Evolutionary conservation across 106 monocot species (phyloP).

Genomic region (Platanthera guangdongensis): DNA sequence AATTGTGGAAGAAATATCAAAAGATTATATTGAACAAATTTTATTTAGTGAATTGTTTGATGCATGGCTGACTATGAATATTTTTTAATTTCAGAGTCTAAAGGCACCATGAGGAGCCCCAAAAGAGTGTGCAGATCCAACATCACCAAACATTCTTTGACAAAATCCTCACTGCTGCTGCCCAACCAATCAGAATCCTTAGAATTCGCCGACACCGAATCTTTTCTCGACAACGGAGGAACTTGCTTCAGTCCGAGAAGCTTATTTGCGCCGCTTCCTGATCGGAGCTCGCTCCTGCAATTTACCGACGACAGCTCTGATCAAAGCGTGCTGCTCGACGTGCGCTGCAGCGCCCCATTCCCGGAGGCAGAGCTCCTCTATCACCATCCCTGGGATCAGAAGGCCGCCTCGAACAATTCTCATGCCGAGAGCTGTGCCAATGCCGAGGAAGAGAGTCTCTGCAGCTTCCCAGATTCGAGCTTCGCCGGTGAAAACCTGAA

Average conservation of each 20-base stretch:
- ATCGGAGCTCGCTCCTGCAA: constrained; percentile 19
- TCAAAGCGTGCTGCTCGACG: constrained; percentile 41
- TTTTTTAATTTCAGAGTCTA: constrained; percentile 8
- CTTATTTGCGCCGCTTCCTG: constrained; percentile 21
- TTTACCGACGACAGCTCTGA: constrained; percentile 32
- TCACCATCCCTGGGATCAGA: constrained; percentile 27
- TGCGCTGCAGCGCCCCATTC: constrained; percentile 32
- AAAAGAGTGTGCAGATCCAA: constrained; percentile 22
- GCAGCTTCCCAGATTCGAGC: constrained; percentile 27
- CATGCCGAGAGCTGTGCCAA: constrained; percentile 15
- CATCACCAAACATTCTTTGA: constrained; percentile 5
- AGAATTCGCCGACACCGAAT: constrained; percentile 10
- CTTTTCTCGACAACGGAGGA: constrained; percentile 25
- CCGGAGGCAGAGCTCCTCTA: constrained; percentile 52
- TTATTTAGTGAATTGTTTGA: too few relatives aligned
- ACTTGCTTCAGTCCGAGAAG: constrained; percentile 40
- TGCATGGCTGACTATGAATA: too few relatives aligned
- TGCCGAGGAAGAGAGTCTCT: constrained; percentile 28
- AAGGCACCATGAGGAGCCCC: constrained; percentile 23
- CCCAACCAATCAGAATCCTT: constrained; percentile 8
- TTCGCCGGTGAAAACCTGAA: constrained; percentile 17
- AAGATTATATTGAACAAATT: too few relatives aligned
- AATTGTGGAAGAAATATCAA: too few relatives aligned
- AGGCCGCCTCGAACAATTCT: constrained; percentile 11
- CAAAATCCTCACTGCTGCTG: constrained; percentile 1